Conservation (phyloP, 306 rosid genomes). For the Quercus wislizeni region DNA sequence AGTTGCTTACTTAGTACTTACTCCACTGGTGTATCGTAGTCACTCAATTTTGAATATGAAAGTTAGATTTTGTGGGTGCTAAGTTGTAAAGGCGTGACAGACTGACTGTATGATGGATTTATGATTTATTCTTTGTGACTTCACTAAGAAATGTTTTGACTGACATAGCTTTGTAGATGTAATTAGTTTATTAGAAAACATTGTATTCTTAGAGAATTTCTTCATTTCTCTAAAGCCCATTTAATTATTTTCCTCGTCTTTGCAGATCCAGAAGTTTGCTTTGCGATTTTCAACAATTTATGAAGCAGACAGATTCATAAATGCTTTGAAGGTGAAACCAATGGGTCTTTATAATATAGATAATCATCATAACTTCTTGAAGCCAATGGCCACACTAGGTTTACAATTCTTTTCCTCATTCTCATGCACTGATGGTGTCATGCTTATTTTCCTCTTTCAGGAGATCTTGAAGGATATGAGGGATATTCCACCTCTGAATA, state of each 20-base stretch:
- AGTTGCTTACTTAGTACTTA: constrained; percentile 1
- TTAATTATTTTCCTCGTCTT: too few species aligned
- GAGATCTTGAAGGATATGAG: constrained; percentile 49
- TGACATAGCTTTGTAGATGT: neutral
- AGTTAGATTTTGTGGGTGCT: neutral
- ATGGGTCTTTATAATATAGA: neutral
- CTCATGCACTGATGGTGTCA: neutral
- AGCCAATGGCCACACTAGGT: constrained; percentile 7
- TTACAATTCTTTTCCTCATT: constrained; percentile 3
- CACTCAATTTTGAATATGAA: neutral
- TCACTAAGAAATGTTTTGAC: neutral
- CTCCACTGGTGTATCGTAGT: neutral
- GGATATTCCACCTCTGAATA: constrained; percentile 44
- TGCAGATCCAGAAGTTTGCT: constrained; percentile 79
- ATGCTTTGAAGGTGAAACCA: constrained; percentile 50
- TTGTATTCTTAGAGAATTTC: too few species aligned
- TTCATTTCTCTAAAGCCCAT: too few species aligned
- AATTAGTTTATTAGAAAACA: too few species aligned
- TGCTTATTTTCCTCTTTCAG: constrained; percentile 38
- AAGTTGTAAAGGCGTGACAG: neutral
- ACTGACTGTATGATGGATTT: neutral
- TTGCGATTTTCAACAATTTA: constrained; percentile 55
- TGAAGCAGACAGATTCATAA: constrained; percentile 59
- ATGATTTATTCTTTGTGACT: neutral
- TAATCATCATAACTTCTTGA: constrained; percentile 1